Evolutionary conservation across 2,329 filamentous ascomycete genomes (phyloP), one percentile per base, ranked within the genome.

Genomic region (Polytolypa hystricis): DNA sequence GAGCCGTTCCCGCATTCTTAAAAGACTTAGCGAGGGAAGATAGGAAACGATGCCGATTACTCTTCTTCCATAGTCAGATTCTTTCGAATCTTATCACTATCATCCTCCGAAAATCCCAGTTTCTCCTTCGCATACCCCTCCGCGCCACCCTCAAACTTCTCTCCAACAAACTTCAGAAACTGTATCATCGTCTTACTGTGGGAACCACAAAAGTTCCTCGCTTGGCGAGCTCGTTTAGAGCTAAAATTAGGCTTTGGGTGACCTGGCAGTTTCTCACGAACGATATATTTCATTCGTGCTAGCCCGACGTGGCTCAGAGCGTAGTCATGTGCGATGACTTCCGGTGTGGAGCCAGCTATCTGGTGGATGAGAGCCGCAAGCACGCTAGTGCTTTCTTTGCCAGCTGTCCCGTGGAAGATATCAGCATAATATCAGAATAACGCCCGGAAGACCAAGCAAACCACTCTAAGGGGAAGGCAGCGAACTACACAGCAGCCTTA

Each of bases 331-430:
- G 35, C 42, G 25, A 77, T 78, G n/a, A 82, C 67, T 17, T 71
- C 62, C 42, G 75, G 67, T 1, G 67, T 57, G 0, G 82, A 75
- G 4, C 76, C 76, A 7, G 74, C 74, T 17, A 84, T 64, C 19
- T 70, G 60, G 19, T 84, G 65, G 6, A 86, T 54, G 23, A 87
- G 48, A 3, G 78, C 81, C 31, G 74, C 71, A 25, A 84, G 58
- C 4, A 86, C 68, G 2, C 81, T 82, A 0, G 82, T 86, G 23
- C 81, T 68, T 54, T 86, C 82, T 57, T 86, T 87, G 8, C 82
- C 82, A 9, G 23, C 40, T 42, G 28, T 16, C 16, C 16, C 9
- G 11, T 9, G 21, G 25, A 33, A 33, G 17, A n/a, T n/a, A n/a
- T n/a, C n/a, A n/a, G n/a, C n/a, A n/a, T n/a, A n/a, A n/a, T 14